phyloP scores from a whole-genome alignment of 345 rosid genomes.

The Trapa incisa region DNA sequence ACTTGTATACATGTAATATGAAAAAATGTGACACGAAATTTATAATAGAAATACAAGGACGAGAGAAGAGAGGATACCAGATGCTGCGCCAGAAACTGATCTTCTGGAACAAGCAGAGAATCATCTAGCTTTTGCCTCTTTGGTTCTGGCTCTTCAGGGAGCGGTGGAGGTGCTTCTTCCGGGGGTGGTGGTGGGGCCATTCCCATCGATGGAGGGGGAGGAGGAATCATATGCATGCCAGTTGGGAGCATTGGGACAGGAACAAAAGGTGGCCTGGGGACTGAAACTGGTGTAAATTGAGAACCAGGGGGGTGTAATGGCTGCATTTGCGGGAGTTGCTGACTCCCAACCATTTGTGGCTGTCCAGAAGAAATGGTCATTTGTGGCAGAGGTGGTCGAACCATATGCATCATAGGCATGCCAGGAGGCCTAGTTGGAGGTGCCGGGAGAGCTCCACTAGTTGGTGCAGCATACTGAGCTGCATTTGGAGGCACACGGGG shows the following conservation, averaged over 20 bases:
- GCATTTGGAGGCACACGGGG: conserved; percentile 58
- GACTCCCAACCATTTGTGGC: conserved; percentile 45
- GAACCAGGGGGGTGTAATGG: conserved; percentile 66
- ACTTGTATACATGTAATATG: background rate
- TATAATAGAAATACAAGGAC: conserved; percentile 2
- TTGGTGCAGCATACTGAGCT: conserved; percentile 32
- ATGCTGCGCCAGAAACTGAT: conserved; percentile 64
- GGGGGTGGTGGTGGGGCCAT: conserved; percentile 59
- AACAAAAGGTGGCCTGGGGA: conserved; percentile 33
- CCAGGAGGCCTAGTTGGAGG: conserved; percentile 52
- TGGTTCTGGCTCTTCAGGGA: conserved; percentile 91
- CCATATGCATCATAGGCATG: conserved; percentile 45
- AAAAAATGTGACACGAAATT: background rate
- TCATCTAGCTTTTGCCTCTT: conserved; percentile 89
- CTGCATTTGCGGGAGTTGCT: conserved; percentile 46
- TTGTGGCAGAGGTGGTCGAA: conserved; percentile 47
- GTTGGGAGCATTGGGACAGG: conserved; percentile 26
- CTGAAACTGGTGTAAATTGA: conserved; percentile 42
- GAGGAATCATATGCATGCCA: conserved; percentile 43
- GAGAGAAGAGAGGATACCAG: conserved; percentile 27
- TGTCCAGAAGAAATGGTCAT: conserved; percentile 51
- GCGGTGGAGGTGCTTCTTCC: conserved; percentile 88
- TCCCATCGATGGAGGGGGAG: conserved; percentile 46
- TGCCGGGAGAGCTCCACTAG: conserved; percentile 30
- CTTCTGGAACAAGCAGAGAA: conserved; percentile 60